Conservation (phyloP, 805 yeast species). For the Hanseniaspora lindneri region DNA sequence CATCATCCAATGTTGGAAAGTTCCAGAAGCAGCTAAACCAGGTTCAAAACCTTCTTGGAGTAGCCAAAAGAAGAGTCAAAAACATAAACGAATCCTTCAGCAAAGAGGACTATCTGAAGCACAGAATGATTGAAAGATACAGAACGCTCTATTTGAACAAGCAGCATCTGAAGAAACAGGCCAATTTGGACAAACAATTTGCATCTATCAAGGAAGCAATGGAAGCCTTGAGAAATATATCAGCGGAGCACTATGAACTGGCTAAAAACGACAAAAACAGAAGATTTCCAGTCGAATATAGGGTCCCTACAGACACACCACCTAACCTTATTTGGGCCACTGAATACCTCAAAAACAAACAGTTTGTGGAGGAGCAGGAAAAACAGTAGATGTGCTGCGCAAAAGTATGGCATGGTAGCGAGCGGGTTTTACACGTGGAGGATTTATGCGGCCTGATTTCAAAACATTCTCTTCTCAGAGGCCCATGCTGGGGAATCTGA, state of each 20-base stretch:
- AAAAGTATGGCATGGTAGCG: no score
- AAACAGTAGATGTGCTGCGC: neutral
- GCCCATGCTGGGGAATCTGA: no score
- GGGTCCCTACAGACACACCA: slow-evolving; percentile 84
- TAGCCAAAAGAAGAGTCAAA: neutral
- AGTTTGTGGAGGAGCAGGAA: slow-evolving; percentile 1
- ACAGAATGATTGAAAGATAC: slow-evolving; percentile 67
- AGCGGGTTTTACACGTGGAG: no score
- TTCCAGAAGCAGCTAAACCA: slow-evolving; percentile 1
- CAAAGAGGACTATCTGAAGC: slow-evolving; percentile 75
- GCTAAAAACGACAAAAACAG: slow-evolving; percentile 52
- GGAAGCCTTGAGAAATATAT: slow-evolving; percentile 46
- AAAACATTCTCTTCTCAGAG: no score
- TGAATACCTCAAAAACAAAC: slow-evolving; percentile 28
- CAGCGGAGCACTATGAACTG: slow-evolving; percentile 42
- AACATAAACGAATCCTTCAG: slow-evolving; percentile 21
- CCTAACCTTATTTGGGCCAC: slow-evolving; percentile 70
- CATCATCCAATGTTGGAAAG: neutral
- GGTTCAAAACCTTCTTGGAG: slow-evolving; percentile 5
- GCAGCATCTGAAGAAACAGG: slow-evolving; percentile 34
- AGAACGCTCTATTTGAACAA: slow-evolving; percentile 58
- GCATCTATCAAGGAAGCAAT: slow-evolving; percentile 57
- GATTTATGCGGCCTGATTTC: no score
- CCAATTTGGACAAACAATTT: slow-evolving; percentile 48
- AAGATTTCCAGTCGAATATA: slow-evolving; percentile 70